phyloP scores from a whole-genome alignment of 2,329 filamentous ascomycete genomes.

The Aureobasidium sp. region DNA sequence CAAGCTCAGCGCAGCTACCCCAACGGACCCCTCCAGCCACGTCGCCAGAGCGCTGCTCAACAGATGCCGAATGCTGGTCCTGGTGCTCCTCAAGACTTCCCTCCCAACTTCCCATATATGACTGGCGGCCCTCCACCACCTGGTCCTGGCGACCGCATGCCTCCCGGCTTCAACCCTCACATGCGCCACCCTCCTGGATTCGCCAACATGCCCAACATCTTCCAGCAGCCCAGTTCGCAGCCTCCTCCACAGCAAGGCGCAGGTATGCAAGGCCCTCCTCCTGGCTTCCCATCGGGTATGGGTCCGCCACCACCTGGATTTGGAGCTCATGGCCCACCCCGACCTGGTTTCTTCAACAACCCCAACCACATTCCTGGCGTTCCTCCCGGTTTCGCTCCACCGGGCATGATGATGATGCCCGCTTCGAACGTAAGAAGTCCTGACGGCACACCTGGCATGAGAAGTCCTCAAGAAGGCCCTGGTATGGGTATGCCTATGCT shows the following conservation, averaged over 20 bases:
- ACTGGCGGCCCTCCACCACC: slow-evolving; percentile 1
- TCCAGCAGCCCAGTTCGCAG: slow-evolving; percentile 19
- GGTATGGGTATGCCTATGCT: slow-evolving; percentile 8
- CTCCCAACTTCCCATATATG: slow-evolving; percentile 6
- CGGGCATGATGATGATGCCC: slow-evolving; percentile 9
- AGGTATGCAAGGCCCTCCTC: background rate
- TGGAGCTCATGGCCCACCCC: slow-evolving; percentile 5
- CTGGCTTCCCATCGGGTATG: slow-evolving; percentile 10
- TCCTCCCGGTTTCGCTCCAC: slow-evolving; percentile 5
- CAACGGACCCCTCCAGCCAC: slow-evolving; percentile 19
- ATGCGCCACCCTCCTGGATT: slow-evolving; percentile 27
- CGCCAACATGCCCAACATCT: slow-evolving; percentile 22
- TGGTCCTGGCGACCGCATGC: slow-evolving; percentile 1
- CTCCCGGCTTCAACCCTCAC: slow-evolving; percentile 23
- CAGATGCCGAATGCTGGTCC: slow-evolving; percentile 7
- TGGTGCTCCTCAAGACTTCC: slow-evolving; percentile 10
- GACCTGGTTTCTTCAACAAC: slow-evolving; percentile 10
- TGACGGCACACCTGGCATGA: background rate
- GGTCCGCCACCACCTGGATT: background rate
- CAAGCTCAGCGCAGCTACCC: slow-evolving; percentile 23
- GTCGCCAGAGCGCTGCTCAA: slow-evolving; percentile 15
- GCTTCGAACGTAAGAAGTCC: background rate
- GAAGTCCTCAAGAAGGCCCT: slow-evolving; percentile 5
- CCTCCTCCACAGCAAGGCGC: slow-evolving; percentile 10
- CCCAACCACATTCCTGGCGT: slow-evolving; percentile 3